phyloP scores from a whole-genome alignment of 2,329 filamentous ascomycete genomes.

The Oidium heveae region DNA sequence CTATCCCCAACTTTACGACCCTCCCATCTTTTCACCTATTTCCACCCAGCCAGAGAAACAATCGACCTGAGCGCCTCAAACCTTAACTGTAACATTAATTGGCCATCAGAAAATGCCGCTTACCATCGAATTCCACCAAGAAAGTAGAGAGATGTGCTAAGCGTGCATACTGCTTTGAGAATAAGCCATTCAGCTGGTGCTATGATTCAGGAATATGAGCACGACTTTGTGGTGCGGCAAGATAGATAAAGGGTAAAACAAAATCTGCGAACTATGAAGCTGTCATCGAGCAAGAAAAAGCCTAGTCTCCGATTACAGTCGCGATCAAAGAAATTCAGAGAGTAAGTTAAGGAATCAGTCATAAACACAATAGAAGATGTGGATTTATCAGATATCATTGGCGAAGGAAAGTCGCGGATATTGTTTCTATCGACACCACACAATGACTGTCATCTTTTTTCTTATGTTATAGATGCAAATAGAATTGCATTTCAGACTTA shows the following conservation, averaged over 20 bases:
- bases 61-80: not conserved
- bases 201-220: not conserved
- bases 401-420: not conserved
- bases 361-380: not conserved
- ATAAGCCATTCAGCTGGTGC: not conserved
- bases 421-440: not conserved
- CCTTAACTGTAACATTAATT: not conserved
- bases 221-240: not conserved
- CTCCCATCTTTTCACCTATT: not conserved
- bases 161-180: not conserved
- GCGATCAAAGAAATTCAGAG: not conserved
- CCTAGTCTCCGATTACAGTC: not conserved
- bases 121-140: not conserved
- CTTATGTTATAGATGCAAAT: not conserved
- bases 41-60: not conserved
- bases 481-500: not conserved
- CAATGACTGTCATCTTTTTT: not conserved
- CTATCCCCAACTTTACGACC: too few relatives aligned
- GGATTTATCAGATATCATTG: not conserved
- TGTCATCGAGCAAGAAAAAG: not conserved
- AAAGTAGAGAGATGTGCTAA: not conserved
- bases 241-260: not conserved
- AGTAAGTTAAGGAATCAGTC: not conserved
- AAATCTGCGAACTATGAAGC: not conserved
- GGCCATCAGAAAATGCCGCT: not conserved